phyloP scores from a whole-genome alignment of 768 basidiomycete genomes.

The Dictyophora rubrovolvata region DNA sequence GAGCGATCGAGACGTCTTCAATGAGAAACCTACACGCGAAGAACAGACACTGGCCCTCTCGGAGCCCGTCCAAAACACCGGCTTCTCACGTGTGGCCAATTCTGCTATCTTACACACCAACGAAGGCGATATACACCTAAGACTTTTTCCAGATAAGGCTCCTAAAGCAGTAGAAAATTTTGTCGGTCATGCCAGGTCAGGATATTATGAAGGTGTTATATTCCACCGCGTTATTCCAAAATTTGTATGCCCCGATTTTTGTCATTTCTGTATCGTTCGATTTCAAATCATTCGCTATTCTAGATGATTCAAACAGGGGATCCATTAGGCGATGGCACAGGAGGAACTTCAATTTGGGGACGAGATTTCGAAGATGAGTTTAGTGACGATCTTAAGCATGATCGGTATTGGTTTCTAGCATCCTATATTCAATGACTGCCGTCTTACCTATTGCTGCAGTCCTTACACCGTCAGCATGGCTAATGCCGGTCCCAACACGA shows the following conservation, averaged over 20 bases:
- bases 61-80: conserved; percentile 29
- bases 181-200: conserved; percentile 78
- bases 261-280: neutral
- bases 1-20: conserved; percentile 90
- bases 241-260: conserved; percentile 38
- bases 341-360: conserved; percentile 86
- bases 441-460: conserved; percentile 26
- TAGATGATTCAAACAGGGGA: conserved; percentile 94
- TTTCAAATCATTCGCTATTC: neutral
- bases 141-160: conserved; percentile 81
- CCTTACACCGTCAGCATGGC: conserved; percentile 97
- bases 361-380: conserved; percentile 91
- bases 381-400: conserved; percentile 78
- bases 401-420: conserved; percentile 46
- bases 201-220: conserved; percentile 86
- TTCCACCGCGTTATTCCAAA: conserved; percentile 98
- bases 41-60: conserved; percentile 69
- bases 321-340: conserved; percentile 90
- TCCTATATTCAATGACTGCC: conserved; percentile 1
- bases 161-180: conserved; percentile 98
- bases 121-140: conserved; percentile 84
- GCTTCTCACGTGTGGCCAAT: conserved; percentile 65
- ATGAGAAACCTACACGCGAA: conserved; percentile 93
- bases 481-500: conserved; percentile 81
- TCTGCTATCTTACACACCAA: conserved; percentile 91